A percentile compares a stretch with the other conserved stretches of the same genome.
Evolutionary conservation across 176 grass and related monocot species (phyloP).

Genomic region (Secale cereale): DNA sequence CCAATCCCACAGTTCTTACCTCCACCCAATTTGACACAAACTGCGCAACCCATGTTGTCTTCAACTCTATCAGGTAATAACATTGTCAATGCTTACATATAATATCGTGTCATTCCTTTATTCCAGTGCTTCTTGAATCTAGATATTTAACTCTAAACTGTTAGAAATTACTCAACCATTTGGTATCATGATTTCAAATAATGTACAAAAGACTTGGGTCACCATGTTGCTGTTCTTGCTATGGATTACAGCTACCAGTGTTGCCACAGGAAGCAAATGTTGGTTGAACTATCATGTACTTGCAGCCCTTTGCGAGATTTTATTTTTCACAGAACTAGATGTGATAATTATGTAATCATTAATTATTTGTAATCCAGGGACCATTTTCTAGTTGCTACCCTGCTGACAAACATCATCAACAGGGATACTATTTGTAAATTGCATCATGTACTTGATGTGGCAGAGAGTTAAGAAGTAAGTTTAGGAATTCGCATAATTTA

Average conservation of each 20-base stretch:
- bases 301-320: neutral
- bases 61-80: neutral
- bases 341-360: too few species aligned
- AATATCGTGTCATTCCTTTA: neutral
- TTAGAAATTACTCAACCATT: neutral
- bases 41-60: neutral
- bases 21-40: neutral
- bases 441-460: too few species aligned
- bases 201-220: neutral
- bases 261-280: neutral
- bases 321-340: neutral
- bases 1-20: neutral
- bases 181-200: neutral
- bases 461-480: too few species aligned
- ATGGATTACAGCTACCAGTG: neutral
- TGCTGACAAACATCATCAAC: too few species aligned
- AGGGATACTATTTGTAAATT: too few species aligned
- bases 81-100: neutral
- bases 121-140: neutral
- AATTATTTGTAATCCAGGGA: too few species aligned
- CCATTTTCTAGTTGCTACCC: too few species aligned
- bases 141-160: neutral
- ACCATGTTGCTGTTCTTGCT: neutral
- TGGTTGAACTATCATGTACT: neutral
- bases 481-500: too few species aligned